Conservation (phyloP, 2,329 filamentous ascomycete species). For the Aspergillus ochraceus region DNA sequence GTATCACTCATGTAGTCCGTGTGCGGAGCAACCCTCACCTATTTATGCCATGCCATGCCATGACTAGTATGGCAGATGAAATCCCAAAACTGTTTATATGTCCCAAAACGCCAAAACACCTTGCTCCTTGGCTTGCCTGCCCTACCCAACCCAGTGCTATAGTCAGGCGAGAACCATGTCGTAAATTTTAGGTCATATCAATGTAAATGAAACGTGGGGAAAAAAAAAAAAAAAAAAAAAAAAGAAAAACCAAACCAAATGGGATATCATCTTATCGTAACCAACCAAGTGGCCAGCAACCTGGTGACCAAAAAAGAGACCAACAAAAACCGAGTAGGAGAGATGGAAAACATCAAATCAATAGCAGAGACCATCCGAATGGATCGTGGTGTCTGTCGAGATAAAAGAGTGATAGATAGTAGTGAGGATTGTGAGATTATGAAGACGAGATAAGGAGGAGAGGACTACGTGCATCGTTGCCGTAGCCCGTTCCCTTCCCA, state of each 20-base stretch:
- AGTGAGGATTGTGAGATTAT: not conserved
- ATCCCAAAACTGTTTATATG: not conserved
- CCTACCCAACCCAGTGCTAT: too few relatives aligned
- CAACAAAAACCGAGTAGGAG: not conserved
- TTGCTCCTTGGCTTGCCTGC: not conserved
- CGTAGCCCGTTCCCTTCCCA: constrained; percentile 26
- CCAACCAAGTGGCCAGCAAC: not conserved
- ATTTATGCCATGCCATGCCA: too few relatives aligned
- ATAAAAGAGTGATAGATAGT: not conserved
- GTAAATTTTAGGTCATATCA: not conserved
- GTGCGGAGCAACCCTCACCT: constrained; percentile 11
- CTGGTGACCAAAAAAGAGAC: not conserved
- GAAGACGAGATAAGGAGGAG: too few relatives aligned
- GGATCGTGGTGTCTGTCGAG: not conserved
- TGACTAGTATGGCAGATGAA: too few relatives aligned
- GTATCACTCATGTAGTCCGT: constrained; percentile 20
- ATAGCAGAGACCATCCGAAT: not conserved
- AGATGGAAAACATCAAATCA: not conserved
- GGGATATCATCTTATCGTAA: not conserved
- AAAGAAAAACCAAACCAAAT: not conserved
- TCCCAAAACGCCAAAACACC: not conserved
- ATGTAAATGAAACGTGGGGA: too few relatives aligned
- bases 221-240: not conserved
- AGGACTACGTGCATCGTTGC: not conserved
- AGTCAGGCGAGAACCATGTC: not conserved